These are phyloP conservation scores for Pythium brassicae DNA, from an alignment of 352 stramenopile genomes.

Conservation along the genomic window DNA sequence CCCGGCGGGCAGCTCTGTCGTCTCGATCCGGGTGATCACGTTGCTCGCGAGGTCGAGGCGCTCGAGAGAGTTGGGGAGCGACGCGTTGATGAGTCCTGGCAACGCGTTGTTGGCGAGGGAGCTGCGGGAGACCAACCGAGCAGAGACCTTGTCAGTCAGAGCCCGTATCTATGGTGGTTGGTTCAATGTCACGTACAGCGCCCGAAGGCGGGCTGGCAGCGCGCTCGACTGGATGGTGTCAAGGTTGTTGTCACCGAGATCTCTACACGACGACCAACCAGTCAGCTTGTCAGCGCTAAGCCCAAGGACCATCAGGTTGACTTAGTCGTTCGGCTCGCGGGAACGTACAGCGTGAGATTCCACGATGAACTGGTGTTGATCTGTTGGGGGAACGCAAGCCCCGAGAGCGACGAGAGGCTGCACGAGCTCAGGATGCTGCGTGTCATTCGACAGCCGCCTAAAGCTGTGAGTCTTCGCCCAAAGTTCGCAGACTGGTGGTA, in stretches of 20 bases:
- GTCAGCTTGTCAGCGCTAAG: not conserved
- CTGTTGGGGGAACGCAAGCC: constrained; percentile 2
- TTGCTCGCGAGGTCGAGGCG: constrained; percentile 11
- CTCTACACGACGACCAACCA: not conserved
- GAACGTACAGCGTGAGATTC: constrained; percentile 7
- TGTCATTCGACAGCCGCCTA: not conserved
- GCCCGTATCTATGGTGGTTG: not conserved
- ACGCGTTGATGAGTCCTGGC: constrained; percentile 3
- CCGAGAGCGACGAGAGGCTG: constrained; percentile 1
- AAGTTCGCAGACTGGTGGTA: no score
- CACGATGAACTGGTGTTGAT: not conserved
- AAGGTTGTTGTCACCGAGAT: constrained; percentile 3
- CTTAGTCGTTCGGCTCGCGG: no score
- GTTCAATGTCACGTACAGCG: not conserved
- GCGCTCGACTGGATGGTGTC: not conserved
- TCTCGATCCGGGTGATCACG: constrained; percentile 9
- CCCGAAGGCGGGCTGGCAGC: not conserved
- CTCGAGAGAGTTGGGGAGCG: constrained; percentile 4
- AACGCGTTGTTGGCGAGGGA: constrained; percentile 10
- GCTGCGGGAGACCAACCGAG: not conserved
- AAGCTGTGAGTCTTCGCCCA: no score
- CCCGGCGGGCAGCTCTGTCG: not conserved
- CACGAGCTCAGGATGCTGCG: constrained; percentile 7
- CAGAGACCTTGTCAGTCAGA: not conserved
- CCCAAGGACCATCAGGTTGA: no score